Evolutionary conservation across 768 basidiomycete species (phyloP).

Genomic region (Auricularia auricula-judae): DNA sequence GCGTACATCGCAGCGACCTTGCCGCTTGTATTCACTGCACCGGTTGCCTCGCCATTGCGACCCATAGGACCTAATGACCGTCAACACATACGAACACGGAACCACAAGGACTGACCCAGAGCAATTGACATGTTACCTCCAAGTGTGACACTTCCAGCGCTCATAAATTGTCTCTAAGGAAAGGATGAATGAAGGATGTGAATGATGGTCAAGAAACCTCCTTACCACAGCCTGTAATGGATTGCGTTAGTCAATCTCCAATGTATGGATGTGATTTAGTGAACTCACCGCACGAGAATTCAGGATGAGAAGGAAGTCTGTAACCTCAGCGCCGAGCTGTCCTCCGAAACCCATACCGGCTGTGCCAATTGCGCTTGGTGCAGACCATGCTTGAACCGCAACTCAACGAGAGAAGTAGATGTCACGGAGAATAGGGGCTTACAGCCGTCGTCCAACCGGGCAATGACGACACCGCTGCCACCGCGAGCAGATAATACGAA

Average conservation of each 20-base stretch:
- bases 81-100: conserved; percentile 13
- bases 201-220: neutral
- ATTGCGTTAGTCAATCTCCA: neutral
- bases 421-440: conserved; percentile 22
- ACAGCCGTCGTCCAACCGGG: conserved; percentile 72
- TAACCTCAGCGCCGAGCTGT: conserved; percentile 76
- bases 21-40: conserved; percentile 72
- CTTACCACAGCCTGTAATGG: conserved; percentile 2
- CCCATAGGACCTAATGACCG: conserved; percentile 79
- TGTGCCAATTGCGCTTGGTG: conserved; percentile 89
- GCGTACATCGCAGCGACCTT: conserved; percentile 92
- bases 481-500: conserved; percentile 36
- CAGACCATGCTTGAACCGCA: conserved; percentile 62
- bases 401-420: conserved; percentile 2
- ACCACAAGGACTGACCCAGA: conserved; percentile 6
- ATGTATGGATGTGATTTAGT: neutral
- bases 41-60: conserved; percentile 87
- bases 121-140: conserved; percentile 45
- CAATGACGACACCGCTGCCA: conserved; percentile 83
- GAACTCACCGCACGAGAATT: conserved; percentile 64
- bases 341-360: conserved; percentile 81
- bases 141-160: conserved; percentile 79
- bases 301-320: conserved; percentile 82
- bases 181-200: conserved; percentile 7
- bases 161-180: conserved; percentile 77